A percentile compares a stretch with the other conserved stretches of the same genome.
Evolutionary conservation across 805 yeast species (phyloP).

Genomic region (Candida taoyuanica): DNA sequence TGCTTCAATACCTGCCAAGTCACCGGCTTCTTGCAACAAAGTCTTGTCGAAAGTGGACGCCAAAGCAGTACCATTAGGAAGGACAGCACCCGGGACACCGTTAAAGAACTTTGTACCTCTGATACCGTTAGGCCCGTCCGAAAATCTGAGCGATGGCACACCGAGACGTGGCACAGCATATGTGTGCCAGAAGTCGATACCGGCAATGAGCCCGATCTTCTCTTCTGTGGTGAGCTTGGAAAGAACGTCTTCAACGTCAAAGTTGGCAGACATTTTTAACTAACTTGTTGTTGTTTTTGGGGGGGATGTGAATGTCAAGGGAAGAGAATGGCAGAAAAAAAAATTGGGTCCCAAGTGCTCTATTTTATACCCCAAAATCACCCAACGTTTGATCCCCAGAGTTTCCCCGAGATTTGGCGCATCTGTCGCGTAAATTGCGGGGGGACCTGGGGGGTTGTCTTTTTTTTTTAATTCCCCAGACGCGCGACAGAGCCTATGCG

Average conservation of each 20-base stretch:
- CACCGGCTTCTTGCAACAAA: conserved; percentile 43
- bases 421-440: not conserved
- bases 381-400: not conserved
- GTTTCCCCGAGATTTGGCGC: conserved; percentile 3
- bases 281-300: not conserved
- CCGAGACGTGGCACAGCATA: conserved; percentile 28
- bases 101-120: conserved; percentile 54
- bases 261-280: conserved; percentile 8
- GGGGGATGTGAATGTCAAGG: not conserved
- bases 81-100: conserved; percentile 49
- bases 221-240: conserved; percentile 13
- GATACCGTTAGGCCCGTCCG: conserved; percentile 63
- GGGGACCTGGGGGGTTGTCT: not conserved
- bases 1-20: conserved; percentile 50
- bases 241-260: conserved; percentile 18
- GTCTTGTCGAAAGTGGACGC: conserved; percentile 53
- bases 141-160: conserved; percentile 41
- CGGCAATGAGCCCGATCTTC: conserved; percentile 20
- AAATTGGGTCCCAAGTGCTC: not conserved
- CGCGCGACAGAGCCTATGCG: no score
- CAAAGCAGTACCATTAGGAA: conserved; percentile 53
- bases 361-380: not conserved
- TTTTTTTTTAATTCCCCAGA: no score
- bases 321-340: conserved; percentile 1
- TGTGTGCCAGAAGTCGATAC: conserved; percentile 48